A percentile compares a stretch with the other conserved stretches of the same genome.
Evolutionary conservation across 352 stramenopile genomes (phyloP).

Genomic region (Phytophthora hybrid): DNA sequence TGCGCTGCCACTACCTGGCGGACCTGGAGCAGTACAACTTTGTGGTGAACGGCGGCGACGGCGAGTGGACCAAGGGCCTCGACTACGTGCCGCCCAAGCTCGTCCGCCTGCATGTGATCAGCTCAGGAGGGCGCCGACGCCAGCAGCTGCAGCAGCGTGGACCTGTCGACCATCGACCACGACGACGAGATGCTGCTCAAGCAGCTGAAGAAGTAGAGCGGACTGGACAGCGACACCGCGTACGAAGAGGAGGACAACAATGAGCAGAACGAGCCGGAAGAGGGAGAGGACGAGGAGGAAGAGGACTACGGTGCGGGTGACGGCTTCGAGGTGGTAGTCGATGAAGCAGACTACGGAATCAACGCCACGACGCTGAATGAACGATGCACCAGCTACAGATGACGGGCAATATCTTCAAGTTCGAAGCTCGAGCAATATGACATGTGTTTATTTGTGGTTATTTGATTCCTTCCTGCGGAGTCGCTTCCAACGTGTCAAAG

Average conservation of each 20-base stretch:
- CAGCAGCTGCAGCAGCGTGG: slow-evolving; percentile 70
- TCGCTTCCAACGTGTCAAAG: no score
- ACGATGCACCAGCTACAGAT: no score
- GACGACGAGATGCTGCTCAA: slow-evolving; percentile 78
- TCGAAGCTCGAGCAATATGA: no score
- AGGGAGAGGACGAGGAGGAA: slow-evolving; percentile 38
- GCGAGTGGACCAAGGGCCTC: slow-evolving; percentile 85
- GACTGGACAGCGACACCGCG: slow-evolving; percentile 70
- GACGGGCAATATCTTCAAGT: no score
- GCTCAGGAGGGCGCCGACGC: slow-evolving; percentile 52
- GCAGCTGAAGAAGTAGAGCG: slow-evolving; percentile 65
- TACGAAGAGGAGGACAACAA: slow-evolving; percentile 53
- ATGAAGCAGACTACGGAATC: slow-evolving; percentile 58
- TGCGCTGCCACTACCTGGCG: slow-evolving; percentile 83
- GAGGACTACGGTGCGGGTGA: slow-evolving; percentile 40
- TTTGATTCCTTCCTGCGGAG: no score
- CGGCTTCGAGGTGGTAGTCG: slow-evolving; percentile 66
- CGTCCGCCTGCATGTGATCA: slow-evolving; percentile 83
- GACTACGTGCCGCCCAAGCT: slow-evolving; percentile 87
- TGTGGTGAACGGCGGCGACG: slow-evolving; percentile 80
- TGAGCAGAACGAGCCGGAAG: slow-evolving; percentile 36
- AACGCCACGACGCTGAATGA: slow-evolving; percentile 41
- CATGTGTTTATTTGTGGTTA: no score
- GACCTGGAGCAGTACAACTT: slow-evolving; percentile 89
- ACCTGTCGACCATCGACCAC: slow-evolving; percentile 76